phyloP scores from a whole-genome alignment of 345 rosid genomes.

The Carallia brachiata region DNA sequence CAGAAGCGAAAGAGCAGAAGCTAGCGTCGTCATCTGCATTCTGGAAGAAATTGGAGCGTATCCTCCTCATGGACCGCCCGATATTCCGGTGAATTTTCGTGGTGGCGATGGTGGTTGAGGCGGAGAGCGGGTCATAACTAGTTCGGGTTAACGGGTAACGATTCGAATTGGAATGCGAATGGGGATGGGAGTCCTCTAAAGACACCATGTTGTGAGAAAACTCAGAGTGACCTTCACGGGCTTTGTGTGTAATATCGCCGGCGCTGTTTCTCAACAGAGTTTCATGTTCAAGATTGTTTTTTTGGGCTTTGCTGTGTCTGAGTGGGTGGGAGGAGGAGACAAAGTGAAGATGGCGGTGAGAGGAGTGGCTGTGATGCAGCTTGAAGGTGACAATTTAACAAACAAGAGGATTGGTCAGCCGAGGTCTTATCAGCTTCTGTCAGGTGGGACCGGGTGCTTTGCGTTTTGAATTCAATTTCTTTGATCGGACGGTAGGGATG shows the following conservation, averaged over 20 bases:
- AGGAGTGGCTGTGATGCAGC: no score
- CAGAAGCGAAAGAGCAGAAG: slow-evolving; percentile 45
- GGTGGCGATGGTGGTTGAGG: slow-evolving; percentile 18
- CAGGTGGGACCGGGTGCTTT: not conserved
- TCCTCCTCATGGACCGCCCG: slow-evolving; percentile 91
- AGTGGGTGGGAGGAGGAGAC: no score
- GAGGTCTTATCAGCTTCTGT: not conserved
- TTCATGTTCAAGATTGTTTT: no score
- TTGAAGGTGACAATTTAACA: no score
- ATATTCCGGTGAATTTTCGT: slow-evolving; percentile 49
- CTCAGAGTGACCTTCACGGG: not conserved
- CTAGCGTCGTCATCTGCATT: slow-evolving; percentile 29
- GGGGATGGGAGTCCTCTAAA: slow-evolving; percentile 65
- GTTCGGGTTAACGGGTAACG: slow-evolving; percentile 56
- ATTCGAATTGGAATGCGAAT: slow-evolving; percentile 39
- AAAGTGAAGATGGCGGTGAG: no score
- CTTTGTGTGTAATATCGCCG: not conserved
- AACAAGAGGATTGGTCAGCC: no score
- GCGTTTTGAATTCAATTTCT: not conserved
- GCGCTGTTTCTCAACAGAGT: no score
- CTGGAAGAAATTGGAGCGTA: slow-evolving; percentile 64
- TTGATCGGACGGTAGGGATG: slow-evolving; percentile 23
- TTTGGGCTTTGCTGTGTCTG: no score
- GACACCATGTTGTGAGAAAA: slow-evolving; percentile 55
- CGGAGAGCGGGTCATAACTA: slow-evolving; percentile 31